Base-by-base conservation (phyloP, 176 grass and related monocot species). In the Melocanna baccifera region DNA sequence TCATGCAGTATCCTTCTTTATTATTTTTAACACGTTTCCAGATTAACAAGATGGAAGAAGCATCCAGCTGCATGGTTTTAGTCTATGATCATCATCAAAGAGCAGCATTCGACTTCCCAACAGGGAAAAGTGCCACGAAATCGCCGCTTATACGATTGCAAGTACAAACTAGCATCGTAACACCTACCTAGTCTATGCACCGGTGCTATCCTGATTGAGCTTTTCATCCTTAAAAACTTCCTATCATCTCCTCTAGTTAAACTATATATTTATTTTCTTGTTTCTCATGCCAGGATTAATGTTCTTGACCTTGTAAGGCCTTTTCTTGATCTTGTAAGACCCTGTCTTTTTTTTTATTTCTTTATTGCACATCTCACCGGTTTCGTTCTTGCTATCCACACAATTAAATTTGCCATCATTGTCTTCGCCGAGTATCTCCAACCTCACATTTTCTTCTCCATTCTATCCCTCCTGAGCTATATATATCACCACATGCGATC, bases 261-360 rank as follows among this genome's bases (percentile, higher is more conserved):
- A 15, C 15, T 42, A 58, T 59, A 30, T 0, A 1, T 52, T 11
- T 0, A 5, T 75, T 42, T 83, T 72, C 45, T 53, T 2, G 28
- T 63, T 67, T 2, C 34, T 48, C 15, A 0, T 50, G 20, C 37
- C 37, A 82, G 42, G 29, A 75, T 42, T 39, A 30, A 19, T 6
- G 13, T 94, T 91, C 92, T 91, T 94, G 89, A 94, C 73, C 89
- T 94, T 94, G 87, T 87, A 91, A 94, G 87, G 15, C 87, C 87
- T 91, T 51, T 94, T 94, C 89, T 94, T 94, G 89, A 94, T 81
- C 92, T 94, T 91, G 87, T 87, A 94, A 94, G 92, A 26, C 87
- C 87, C 69, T 64, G 3, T 20, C 18, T 41, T 32, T 19, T 4
- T 1, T 3, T 22, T 32, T 52, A 6, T 3, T 41, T 71, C 20